A percentile compares a stretch with the other conserved stretches of the same genome.
Conservation (phyloP, 2,329 filamentous ascomycete species). For the Corynespora cassiicola region DNA sequence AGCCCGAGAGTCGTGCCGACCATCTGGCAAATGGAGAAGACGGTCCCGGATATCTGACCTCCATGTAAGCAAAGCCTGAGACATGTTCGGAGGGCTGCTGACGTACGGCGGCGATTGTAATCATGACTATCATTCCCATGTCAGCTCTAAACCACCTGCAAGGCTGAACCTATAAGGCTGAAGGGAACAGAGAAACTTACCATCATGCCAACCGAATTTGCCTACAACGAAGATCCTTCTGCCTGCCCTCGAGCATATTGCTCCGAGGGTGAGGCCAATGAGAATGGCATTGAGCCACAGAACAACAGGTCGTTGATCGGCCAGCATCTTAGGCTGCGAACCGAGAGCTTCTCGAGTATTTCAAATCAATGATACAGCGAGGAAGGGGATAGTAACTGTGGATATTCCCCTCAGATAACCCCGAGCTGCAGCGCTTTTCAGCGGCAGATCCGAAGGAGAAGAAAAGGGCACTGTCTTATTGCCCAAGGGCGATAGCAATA, state of each 20-base stretch:
- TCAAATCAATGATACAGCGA: background rate
- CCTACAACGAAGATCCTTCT: conserved; percentile 28
- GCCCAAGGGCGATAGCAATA: too few relatives aligned
- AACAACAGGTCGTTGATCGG: conserved; percentile 23
- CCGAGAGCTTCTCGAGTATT: background rate
- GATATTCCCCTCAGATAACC: too few relatives aligned
- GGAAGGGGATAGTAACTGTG: conserved; percentile 3
- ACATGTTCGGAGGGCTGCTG: background rate
- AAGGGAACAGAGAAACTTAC: conserved; percentile 15
- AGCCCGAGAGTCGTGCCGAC: conserved; percentile 28
- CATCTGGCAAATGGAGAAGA: conserved; percentile 32
- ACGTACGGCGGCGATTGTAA: conserved; percentile 27
- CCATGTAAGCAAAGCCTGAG: background rate
- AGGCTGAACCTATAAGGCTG: too few relatives aligned
- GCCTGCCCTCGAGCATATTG: conserved; percentile 28
- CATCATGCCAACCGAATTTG: conserved; percentile 34
- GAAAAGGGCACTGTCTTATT: too few relatives aligned
- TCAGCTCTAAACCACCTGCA: conserved; percentile 8
- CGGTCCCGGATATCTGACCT: conserved; percentile 20
- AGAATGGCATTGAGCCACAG: conserved; percentile 32
- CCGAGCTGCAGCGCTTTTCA: too few relatives aligned
- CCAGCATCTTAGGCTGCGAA: conserved; percentile 6
- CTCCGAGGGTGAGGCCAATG: conserved; percentile 27
- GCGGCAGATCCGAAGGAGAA: too few relatives aligned
- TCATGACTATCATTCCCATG: conserved; percentile 20